Base-by-base conservation (phyloP, 2,329 filamentous ascomycete genomes). In the Colletotrichum horii region DNA sequence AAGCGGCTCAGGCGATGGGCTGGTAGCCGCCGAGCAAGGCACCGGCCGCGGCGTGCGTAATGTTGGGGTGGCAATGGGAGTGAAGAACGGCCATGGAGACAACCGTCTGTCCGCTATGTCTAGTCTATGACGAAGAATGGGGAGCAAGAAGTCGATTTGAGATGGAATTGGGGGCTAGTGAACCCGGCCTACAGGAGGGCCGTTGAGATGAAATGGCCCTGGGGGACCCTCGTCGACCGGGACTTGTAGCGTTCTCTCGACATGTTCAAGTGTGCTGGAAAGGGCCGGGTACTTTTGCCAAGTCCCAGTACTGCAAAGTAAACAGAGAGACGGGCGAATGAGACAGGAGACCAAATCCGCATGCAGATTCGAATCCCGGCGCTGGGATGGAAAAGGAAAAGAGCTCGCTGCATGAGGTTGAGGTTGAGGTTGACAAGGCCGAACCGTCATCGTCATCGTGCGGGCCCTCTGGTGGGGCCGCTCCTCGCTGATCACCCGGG, bases 391-490 rank as follows among this genome's bases (percentile, higher is more conserved):
- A 62, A 52, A 62, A 28, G 61, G 61, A 34, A 72, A 36, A 71
- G 55, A 66, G 52, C 38, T 58, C 64, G 64, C 64, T 48, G 64
- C 36, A 52, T 61, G 64, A 72, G 61, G 38, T 55, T 56, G 36
- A 73, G 38, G 70, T 48, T 34, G 67, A 75, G 43, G 56, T 65
- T 58, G 58, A 73, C 12, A 60, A 43, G 34, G 60, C 38, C 56
- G 58, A 58, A 24, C 64, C 64, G 55, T 58, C 70, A 36, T 68
- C 70, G 73, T 75, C 73, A 75, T 75, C 70, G 58, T 19, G 56
- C 65, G 64, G 70, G 73, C 43, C 36, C 43, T 68, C 12, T 30
- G 30, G 43, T 68, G 73, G 73, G 70, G 64, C 73, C 70, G 64
- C 36, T 43, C 43, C 43, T 73, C 62, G 56, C 30, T 48, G 55